Conservation (phyloP, 306 rosid genomes). For the Benincasa hispida region DNA sequence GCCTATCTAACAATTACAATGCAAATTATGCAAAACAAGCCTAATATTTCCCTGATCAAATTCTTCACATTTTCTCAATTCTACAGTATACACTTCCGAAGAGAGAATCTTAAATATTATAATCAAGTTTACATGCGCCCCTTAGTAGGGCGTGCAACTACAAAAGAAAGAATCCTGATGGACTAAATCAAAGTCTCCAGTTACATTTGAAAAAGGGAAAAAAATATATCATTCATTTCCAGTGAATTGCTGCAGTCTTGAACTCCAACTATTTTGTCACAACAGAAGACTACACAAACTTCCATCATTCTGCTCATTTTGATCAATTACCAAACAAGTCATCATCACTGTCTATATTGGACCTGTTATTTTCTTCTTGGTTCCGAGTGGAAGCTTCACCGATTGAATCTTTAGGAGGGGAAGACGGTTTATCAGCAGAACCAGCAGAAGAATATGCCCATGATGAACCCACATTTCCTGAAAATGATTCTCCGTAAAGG, state of each 20-base stretch:
- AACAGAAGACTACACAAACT: background rate
- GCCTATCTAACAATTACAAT: background rate
- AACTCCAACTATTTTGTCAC: background rate
- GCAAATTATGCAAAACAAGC: background rate
- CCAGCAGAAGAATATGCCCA: conserved; percentile 67
- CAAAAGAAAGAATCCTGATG: background rate
- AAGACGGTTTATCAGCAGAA: conserved; percentile 23
- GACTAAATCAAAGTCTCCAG: background rate
- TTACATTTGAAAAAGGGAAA: background rate
- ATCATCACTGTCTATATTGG: conserved; percentile 38
- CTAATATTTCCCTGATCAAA: background rate
- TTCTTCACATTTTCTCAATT: background rate
- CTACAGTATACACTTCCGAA: background rate
- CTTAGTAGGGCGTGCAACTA: background rate
- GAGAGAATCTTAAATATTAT: background rate
- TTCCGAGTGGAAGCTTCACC: conserved; percentile 29
- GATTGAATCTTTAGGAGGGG: conserved; percentile 25
- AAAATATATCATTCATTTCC: background rate
- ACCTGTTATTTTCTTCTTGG: conserved; percentile 30
- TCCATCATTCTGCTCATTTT: background rate
- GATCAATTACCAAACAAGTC: conserved; percentile 73
- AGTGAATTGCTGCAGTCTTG: conserved; percentile 1
- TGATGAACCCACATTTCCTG: conserved; percentile 76
- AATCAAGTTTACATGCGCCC: background rate
- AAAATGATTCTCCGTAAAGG: conserved; percentile 76